Evolutionary conservation across 768 basidiomycete species (phyloP).

Genomic region (Kwoniella dejecticola): DNA sequence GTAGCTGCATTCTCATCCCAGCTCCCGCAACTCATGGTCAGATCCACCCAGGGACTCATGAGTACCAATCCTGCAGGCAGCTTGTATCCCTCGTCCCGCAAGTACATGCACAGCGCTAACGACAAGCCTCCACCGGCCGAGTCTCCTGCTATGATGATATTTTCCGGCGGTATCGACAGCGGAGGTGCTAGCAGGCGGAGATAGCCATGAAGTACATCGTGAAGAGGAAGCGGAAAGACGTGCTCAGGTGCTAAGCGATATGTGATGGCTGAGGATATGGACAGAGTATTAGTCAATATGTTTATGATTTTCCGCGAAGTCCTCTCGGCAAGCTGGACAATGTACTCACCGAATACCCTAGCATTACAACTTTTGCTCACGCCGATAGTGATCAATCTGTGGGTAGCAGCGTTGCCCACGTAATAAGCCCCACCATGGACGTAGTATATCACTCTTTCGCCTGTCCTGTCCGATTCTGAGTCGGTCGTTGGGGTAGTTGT

Average conservation of each 20-base stretch:
- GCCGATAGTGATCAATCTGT: conserved; percentile 85
- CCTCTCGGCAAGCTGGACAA: too few relatives aligned
- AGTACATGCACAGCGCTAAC: conserved; percentile 85
- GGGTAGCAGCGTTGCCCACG: conserved; percentile 83
- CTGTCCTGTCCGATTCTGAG: conserved; percentile 6
- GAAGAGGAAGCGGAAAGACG: conserved; percentile 82
- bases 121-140: conserved; percentile 89
- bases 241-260: conserved; percentile 97
- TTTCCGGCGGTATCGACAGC: conserved; percentile 84
- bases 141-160: conserved; percentile 75
- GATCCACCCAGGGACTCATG: conserved; percentile 95
- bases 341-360: conserved; percentile 76
- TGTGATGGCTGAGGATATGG: conserved; percentile 67
- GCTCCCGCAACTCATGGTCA: conserved; percentile 97
- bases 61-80: conserved; percentile 82
- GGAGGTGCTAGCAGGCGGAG: conserved; percentile 78
- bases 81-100: conserved; percentile 85
- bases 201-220: conserved; percentile 84
- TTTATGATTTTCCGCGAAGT: too few relatives aligned
- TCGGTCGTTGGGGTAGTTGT: conserved; percentile 7
- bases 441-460: conserved; percentile 83
- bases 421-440: conserved; percentile 96
- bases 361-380: conserved; percentile 84
- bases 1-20: conserved; percentile 83
- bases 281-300: neutral